phyloP scores from a whole-genome alignment of 805 yeast species.

The Yamadazyma scolyti region DNA sequence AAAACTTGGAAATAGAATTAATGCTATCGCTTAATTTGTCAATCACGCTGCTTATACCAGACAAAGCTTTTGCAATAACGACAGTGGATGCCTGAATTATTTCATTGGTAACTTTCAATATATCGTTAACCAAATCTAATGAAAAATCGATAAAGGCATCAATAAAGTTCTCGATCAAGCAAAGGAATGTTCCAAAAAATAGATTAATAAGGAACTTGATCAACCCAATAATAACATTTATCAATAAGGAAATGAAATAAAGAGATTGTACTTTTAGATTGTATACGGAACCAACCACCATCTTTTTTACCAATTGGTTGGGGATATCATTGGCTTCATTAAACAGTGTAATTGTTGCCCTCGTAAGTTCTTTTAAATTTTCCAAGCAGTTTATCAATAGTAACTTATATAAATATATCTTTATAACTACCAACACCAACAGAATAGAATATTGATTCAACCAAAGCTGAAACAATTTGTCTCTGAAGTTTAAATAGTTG shows the following conservation, averaged over 20 bases:
- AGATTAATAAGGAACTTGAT: slow-evolving; percentile 65
- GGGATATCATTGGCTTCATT: slow-evolving; percentile 2
- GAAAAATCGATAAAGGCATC: slow-evolving; percentile 73
- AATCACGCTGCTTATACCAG: slow-evolving; percentile 5
- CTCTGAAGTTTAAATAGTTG: slow-evolving; percentile 12
- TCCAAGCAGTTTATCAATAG: slow-evolving; percentile 22
- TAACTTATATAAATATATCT: slow-evolving; percentile 53
- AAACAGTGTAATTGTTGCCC: slow-evolving; percentile 3
- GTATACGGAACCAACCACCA: slow-evolving; percentile 5
- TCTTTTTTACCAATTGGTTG: slow-evolving; percentile 4
- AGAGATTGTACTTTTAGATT: slow-evolving; percentile 6
- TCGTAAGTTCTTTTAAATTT: slow-evolving; percentile 1
- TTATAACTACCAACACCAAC: slow-evolving; percentile 52
- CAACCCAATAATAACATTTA: slow-evolving; percentile 39
- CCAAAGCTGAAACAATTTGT: slow-evolving; percentile 57
- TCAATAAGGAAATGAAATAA: slow-evolving; percentile 4
- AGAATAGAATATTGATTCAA: slow-evolving; percentile 61
- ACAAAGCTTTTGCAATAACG: slow-evolving; percentile 8
- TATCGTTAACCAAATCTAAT: slow-evolving; percentile 63
- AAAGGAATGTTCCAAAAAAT: slow-evolving; percentile 81
- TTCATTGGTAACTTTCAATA: slow-evolving; percentile 56
- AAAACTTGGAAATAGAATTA: slow-evolving; percentile 33
- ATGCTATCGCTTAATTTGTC: slow-evolving; percentile 6
- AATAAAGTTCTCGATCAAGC: slow-evolving; percentile 71
- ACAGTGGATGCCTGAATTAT: slow-evolving; percentile 41